These are phyloP conservation scores for Venturia carpophila DNA, from an alignment of 2,329 filamentous ascomycete species.

Conservation along the genomic window DNA sequence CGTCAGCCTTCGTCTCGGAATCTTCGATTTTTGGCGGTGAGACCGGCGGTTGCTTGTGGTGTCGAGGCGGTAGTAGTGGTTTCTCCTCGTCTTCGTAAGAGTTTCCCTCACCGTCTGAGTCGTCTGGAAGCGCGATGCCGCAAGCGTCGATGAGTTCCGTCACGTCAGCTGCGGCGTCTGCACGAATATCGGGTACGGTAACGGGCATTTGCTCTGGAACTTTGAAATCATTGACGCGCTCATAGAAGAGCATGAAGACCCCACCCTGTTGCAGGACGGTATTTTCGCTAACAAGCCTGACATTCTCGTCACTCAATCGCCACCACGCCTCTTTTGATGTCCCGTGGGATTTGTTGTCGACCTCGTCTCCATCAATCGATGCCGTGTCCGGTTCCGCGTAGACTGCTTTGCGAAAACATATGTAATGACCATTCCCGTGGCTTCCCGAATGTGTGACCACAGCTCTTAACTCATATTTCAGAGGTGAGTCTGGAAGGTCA, in stretches of 20 bases:
- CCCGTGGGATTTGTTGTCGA: slow-evolving; percentile 24
- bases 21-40: background rate
- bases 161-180: background rate
- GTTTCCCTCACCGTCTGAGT: background rate
- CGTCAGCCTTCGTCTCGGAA: background rate
- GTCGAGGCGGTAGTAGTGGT: background rate
- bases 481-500: slow-evolving; percentile 28
- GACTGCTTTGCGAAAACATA: slow-evolving; percentile 67
- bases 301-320: slow-evolving; percentile 82
- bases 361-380: slow-evolving; percentile 23
- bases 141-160: background rate
- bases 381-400: slow-evolving; percentile 14
- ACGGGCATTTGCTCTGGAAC: background rate
- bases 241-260: slow-evolving; percentile 97
- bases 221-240: slow-evolving; percentile 34
- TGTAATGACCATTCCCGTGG: slow-evolving; percentile 93
- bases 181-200: background rate
- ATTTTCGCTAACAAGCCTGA: slow-evolving; percentile 64
- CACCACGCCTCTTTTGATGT: slow-evolving; percentile 61
- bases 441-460: slow-evolving; percentile 83
- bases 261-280: slow-evolving; percentile 67
- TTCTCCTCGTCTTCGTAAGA: background rate
- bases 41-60: background rate
- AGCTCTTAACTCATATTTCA: slow-evolving; percentile 65
- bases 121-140: background rate